Evolutionary conservation across 1,139 yeast species (phyloP).

Genomic region (Lodderomyces metapsilosis): DNA sequence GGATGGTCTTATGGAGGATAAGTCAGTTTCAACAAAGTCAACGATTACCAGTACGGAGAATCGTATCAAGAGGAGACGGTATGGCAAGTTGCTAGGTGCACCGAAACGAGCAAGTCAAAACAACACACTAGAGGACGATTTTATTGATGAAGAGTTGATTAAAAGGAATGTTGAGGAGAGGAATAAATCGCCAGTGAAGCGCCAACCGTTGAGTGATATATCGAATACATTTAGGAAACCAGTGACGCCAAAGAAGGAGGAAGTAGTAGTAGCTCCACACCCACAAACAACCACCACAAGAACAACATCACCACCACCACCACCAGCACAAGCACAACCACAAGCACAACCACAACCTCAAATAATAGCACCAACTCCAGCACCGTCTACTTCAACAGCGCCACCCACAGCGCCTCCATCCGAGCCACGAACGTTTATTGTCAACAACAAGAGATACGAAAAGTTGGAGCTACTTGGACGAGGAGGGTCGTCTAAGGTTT

Average conservation of each 20-base stretch:
- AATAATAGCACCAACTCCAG: neutral
- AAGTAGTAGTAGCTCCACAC: neutral
- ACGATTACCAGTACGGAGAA: conserved; percentile 4
- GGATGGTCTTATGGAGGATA: conserved; percentile 13
- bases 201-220: conserved; percentile 16
- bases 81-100: conserved; percentile 39
- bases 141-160: conserved; percentile 26
- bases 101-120: conserved; percentile 30
- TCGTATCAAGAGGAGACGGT: conserved; percentile 28
- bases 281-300: neutral
- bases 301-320: conserved; percentile 3
- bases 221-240: conserved; percentile 18
- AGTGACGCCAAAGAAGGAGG: conserved; percentile 1
- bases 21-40: conserved; percentile 8
- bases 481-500: conserved; percentile 94
- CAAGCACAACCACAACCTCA: conserved; percentile 1
- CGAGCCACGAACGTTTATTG: conserved; percentile 27
- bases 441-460: conserved; percentile 67
- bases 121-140: conserved; percentile 10
- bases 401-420: conserved; percentile 10
- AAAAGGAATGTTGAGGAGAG: conserved; percentile 24
- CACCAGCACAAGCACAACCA: neutral
- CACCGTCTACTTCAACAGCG: neutral
- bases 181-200: neutral
- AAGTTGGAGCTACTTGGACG: conserved; percentile 78